phyloP scores from a whole-genome alignment of 208 protist species.

The Leishmania tarentolae region DNA sequence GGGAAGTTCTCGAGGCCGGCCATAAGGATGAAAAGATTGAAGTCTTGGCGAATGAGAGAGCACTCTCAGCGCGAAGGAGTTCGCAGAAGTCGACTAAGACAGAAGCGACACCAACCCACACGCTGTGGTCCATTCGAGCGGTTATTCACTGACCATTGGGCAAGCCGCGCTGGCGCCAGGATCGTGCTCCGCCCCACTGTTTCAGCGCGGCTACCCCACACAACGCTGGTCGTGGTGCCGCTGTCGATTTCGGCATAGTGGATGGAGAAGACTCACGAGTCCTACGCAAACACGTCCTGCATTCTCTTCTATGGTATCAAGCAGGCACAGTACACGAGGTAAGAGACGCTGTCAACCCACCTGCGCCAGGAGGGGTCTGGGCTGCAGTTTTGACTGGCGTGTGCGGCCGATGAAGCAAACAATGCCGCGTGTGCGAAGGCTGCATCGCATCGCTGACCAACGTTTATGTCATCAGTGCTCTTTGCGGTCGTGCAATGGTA shows the following conservation, averaged over 20 bases:
- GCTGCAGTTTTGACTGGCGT: slow-evolving; percentile 16
- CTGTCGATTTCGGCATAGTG: slow-evolving; percentile 58
- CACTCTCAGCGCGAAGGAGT: neutral
- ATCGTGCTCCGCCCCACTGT: neutral
- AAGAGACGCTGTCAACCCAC: slow-evolving; percentile 59
- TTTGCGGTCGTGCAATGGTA: slow-evolving; percentile 7
- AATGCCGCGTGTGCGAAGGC: slow-evolving; percentile 19
- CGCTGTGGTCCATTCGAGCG: neutral
- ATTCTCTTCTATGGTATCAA: slow-evolving; percentile 57
- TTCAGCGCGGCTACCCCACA: slow-evolving; percentile 29
- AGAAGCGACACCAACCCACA: neutral
- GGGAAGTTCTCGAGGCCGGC: slow-evolving; percentile 9
- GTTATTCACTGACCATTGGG: slow-evolving; percentile 29
- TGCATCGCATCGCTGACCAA: slow-evolving; percentile 15
- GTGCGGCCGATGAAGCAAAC: slow-evolving; percentile 8
- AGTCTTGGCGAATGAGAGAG: neutral
- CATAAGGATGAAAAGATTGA: neutral
- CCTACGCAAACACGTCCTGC: slow-evolving; percentile 47
- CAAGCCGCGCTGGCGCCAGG: slow-evolving; percentile 7
- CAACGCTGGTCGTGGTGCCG: slow-evolving; percentile 62
- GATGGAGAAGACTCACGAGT: slow-evolving; percentile 52
- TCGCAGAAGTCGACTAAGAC: neutral
- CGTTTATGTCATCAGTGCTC: slow-evolving; percentile 14
- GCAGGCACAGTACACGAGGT: slow-evolving; percentile 53
- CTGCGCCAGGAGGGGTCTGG: slow-evolving; percentile 44